Percentiles rank a stretch among this genome's conserved stretches.
Conservation (phyloP, 352 stramenopile species). For the Phytophthora ramorum region DNA sequence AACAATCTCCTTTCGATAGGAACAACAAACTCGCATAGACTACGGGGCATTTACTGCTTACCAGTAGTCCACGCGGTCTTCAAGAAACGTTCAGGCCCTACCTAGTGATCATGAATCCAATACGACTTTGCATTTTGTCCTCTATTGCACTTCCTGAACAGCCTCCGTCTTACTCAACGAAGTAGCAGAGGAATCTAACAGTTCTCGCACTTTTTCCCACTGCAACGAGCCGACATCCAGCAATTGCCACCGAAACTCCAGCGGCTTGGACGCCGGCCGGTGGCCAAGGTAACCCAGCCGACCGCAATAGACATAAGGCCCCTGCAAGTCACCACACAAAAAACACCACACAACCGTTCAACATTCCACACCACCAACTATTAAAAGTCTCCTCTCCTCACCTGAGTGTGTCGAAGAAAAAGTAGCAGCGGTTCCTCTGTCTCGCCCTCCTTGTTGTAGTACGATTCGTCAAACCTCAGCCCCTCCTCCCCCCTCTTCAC, state of each 20-base stretch:
- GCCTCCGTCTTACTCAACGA: neutral
- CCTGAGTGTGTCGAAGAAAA: conserved; percentile 60
- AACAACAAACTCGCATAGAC: too few species aligned
- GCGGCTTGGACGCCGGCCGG: conserved; percentile 27
- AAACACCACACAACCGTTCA: neutral
- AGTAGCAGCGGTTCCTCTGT: conserved; percentile 45
- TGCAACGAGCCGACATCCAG: conserved; percentile 45
- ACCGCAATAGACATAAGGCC: conserved; percentile 75
- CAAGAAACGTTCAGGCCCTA: too few species aligned
- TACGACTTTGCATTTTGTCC: too few species aligned
- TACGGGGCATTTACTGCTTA: too few species aligned
- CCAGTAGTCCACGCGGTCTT: too few species aligned
- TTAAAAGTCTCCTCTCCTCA: conserved; percentile 1
- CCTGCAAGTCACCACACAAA: conserved; percentile 13
- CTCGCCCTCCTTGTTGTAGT: conserved; percentile 15
- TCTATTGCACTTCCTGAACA: neutral
- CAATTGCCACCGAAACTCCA: conserved; percentile 78
- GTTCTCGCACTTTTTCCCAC: conserved; percentile 25
- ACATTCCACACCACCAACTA: neutral
- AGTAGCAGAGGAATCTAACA: neutral
- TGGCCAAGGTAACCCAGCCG: conserved; percentile 62
- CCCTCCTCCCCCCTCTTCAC: conserved; percentile 37
- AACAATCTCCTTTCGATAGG: too few species aligned
- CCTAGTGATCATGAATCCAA: too few species aligned
- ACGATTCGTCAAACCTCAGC: conserved; percentile 42